Conservation (phyloP, 75 land plant species). For the Sequoiadendron giganteum region DNA sequence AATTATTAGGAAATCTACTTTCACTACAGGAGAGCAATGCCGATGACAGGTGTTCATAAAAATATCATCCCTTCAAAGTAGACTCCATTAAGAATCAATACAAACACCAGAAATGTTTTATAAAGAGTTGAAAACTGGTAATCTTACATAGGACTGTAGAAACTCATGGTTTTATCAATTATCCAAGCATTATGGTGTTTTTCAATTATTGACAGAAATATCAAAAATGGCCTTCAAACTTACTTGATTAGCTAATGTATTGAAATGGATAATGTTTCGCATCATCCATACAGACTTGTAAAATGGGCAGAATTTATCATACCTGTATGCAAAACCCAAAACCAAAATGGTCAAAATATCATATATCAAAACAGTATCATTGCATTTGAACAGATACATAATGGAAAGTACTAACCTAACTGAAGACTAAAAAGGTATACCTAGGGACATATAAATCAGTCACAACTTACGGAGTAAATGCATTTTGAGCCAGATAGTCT, state of each 20-base stretch:
- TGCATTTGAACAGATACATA: not conserved
- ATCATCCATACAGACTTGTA: constrained; percentile 99
- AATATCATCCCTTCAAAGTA: not conserved
- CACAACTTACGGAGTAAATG: constrained; percentile 86
- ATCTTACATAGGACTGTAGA: not conserved
- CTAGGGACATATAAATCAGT: not conserved
- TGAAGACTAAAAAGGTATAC: not conserved
- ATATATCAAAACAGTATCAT: not conserved
- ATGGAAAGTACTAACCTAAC: not conserved
- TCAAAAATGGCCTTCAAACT: not conserved
- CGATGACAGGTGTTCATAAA: not conserved
- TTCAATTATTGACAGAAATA: not conserved
- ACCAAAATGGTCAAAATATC: not conserved
- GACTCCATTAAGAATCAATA: not conserved
- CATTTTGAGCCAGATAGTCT: constrained; percentile 99
- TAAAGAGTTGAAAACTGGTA: not conserved
- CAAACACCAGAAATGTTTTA: not conserved
- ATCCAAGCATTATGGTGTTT: not conserved
- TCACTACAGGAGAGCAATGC: not conserved
- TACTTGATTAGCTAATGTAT: constrained; percentile 92
- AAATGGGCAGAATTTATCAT: constrained; percentile 98
- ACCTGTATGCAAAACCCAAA: constrained; percentile 43
- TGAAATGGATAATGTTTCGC: constrained; percentile 97
- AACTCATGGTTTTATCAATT: not conserved
- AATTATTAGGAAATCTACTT: not conserved